A percentile compares a stretch with the other conserved stretches of the same genome.
Conservation (phyloP, 2,329 filamentous ascomycete species). For the Sporothrix pallida region DNA sequence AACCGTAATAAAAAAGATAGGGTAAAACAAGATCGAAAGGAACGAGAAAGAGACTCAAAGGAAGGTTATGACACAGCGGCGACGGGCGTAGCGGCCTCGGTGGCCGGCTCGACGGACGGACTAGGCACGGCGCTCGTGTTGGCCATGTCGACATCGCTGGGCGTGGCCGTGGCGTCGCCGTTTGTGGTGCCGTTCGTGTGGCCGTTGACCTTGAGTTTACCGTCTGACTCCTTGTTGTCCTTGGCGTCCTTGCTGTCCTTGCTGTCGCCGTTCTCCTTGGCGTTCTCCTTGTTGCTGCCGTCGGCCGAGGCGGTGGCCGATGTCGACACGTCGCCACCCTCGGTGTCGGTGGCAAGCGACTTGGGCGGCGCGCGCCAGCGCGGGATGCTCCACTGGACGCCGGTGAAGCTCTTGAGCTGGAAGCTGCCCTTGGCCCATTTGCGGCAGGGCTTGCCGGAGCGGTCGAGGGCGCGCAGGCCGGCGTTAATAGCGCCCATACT, state of each 20-base stretch:
- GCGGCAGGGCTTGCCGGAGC: constrained; percentile 87
- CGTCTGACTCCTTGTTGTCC: constrained; percentile 45
- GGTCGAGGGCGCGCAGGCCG: constrained; percentile 89
- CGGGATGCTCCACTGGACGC: constrained; percentile 78
- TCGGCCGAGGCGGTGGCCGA: constrained; percentile 42
- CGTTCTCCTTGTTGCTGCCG: constrained; percentile 68
- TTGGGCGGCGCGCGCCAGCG: constrained; percentile 81
- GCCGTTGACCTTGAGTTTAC: constrained; percentile 52
- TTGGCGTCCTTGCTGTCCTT: constrained; percentile 49
- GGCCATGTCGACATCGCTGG: constrained; percentile 59
- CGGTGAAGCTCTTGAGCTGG: constrained; percentile 89
- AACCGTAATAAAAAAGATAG: background rate
- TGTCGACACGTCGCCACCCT: constrained; percentile 45
- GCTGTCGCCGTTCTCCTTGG: constrained; percentile 51
- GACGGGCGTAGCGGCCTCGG: constrained; percentile 31
- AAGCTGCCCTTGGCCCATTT: constrained; percentile 88
- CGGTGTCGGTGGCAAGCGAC: constrained; percentile 49
- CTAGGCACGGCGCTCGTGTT: constrained; percentile 59
- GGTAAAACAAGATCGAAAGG: background rate
- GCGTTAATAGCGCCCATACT: constrained; percentile 98
- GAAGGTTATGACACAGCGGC: constrained; percentile 16
- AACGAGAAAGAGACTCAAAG: background rate
- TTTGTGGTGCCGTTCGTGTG: background rate
- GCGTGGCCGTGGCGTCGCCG: constrained; percentile 38
- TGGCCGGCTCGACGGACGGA: constrained; percentile 44